Conservation (phyloP, 176 grass and related monocot species). For the Phoenix roebelenii region DNA sequence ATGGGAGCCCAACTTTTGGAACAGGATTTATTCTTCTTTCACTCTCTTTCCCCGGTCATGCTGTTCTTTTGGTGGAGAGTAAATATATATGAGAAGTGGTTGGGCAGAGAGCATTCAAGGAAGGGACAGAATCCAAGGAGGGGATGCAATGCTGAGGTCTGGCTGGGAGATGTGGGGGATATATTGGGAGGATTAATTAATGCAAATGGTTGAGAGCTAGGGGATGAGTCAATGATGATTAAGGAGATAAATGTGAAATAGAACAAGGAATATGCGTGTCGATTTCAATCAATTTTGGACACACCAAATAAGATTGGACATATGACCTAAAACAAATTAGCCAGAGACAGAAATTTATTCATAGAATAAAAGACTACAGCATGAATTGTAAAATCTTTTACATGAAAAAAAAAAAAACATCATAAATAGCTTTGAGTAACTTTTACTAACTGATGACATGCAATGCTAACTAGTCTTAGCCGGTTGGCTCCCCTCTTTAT, state of each 20-base stretch:
- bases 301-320: too few relatives aligned
- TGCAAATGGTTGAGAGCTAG: constrained; percentile 22
- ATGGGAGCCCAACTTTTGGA: constrained; percentile 27
- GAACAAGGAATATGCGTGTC: too few relatives aligned
- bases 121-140: constrained; percentile 17
- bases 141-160: constrained; percentile 26
- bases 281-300: too few relatives aligned
- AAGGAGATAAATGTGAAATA: background rate
- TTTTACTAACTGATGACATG: too few relatives aligned
- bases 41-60: background rate
- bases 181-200: constrained; percentile 24
- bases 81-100: constrained; percentile 28
- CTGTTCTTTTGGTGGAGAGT: background rate
- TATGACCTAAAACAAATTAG: too few relatives aligned
- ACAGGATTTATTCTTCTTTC: constrained; percentile 17
- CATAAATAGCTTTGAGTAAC: too few relatives aligned
- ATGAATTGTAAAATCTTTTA: too few relatives aligned
- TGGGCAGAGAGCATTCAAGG: constrained; percentile 7
- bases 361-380: too few relatives aligned
- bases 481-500: too few relatives aligned
- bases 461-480: too few relatives aligned
- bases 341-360: too few relatives aligned
- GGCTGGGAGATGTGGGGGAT: constrained; percentile 1
- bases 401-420: too few relatives aligned
- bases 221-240: constrained; percentile 15